Base-by-base conservation (phyloP, 192 early-diverging fungal species). In the Gryganskiella cystojenkinii region DNA sequence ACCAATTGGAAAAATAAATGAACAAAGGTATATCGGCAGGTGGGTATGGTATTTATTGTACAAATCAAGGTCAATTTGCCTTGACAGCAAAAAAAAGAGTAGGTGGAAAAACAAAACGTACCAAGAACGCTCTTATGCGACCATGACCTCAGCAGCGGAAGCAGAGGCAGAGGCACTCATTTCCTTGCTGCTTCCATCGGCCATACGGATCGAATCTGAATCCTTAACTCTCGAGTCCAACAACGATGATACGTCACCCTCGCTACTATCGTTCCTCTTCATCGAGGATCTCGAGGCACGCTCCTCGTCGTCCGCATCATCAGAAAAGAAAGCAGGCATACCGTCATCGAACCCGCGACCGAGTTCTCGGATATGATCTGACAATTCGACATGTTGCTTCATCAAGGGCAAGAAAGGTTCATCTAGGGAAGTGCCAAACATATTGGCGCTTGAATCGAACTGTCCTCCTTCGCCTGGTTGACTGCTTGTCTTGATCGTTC, bases 341-440 rank as follows among this genome's bases (percentile, higher is more conserved):
- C 72, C 72, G 31, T 67, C 72, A 42, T 76, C 72, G n/a, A 67
- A 76, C 8, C 72, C 72, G 0, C 72, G 51, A 27, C 69, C 51
- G 20, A 63, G 20, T 19, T 70, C 68, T 1, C 44, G 28, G 14
- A 60, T 60, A 60, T 60, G 57, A 37, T 60, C 57, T 7, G 47
- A 49, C 42, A 31, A 3, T 13, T 58, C 56, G 7, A 27, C 45
- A 11, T 22, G 56, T 51, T 25, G 19, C 43, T 42, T 62, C n/a
- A 46, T 56, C 0, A 43, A 61, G 31, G 50, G 53, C 60, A 56
- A 19, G 34, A 56, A 49, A 2, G 65, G 47, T 17, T 59, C 65
- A 22, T 70, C 68, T 10, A 61, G 24, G 8, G 58, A 54, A 0
- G 46, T 25, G 2, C 51, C 59, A 52, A 49, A 64, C 6, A 42